These are phyloP conservation scores for Botrytis elliptica DNA, from an alignment of 2,329 filamentous ascomycete genomes.

Conservation along the genomic window DNA sequence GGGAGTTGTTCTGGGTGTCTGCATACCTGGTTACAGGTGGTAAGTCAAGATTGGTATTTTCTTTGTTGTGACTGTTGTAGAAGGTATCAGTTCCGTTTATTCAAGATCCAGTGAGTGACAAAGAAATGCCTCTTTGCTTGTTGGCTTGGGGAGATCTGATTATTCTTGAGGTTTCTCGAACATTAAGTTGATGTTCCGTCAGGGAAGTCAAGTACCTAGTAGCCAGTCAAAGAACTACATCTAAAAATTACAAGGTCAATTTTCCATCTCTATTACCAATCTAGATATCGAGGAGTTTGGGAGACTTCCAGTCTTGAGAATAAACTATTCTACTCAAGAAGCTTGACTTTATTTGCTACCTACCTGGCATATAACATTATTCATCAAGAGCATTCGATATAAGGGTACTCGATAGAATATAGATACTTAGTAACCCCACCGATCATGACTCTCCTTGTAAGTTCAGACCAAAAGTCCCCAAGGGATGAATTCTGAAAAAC, in stretches of 20 bases:
- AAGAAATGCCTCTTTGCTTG: not conserved
- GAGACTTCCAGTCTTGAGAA: too few species aligned
- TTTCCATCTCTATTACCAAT: not conserved
- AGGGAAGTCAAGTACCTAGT: too few species aligned
- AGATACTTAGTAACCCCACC: not conserved
- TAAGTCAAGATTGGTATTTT: not conserved
- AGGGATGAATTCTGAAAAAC: not conserved
- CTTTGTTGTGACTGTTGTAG: not conserved
- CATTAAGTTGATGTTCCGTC: too few species aligned
- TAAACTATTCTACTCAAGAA: not conserved
- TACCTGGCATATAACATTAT: too few species aligned
- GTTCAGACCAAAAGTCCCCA: not conserved
- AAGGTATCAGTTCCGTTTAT: not conserved
- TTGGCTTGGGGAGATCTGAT: not conserved
- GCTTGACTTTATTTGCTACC: not conserved
- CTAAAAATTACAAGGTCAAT: not conserved
- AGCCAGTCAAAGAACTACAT: too few species aligned
- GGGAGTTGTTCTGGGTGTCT: not conserved
- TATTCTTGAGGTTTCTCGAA: not conserved
- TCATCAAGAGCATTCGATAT: not conserved
- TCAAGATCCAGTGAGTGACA: not conserved
- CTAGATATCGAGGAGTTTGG: too few species aligned
- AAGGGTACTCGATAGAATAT: not conserved
- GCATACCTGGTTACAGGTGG: not conserved
- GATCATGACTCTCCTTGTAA: not conserved